These are phyloP conservation scores for Scheffersomyces parashehatae DNA, from an alignment of 1,139 yeast genomes.

Conservation along the genomic window DNA sequence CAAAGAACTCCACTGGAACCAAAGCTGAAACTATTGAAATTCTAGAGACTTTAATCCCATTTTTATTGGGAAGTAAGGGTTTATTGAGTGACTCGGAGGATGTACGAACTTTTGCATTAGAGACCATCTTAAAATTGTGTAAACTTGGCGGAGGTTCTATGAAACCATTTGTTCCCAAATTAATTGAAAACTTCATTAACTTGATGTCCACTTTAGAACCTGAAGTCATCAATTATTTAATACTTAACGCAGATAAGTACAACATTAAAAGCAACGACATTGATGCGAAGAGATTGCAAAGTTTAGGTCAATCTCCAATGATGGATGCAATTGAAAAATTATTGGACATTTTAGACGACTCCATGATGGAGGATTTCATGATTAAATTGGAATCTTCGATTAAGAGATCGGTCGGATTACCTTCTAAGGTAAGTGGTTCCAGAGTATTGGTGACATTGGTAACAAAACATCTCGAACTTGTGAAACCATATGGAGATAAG, in stretches of 20 bases:
- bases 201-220: slow-evolving; percentile 91
- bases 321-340: slow-evolving; percentile 83
- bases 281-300: slow-evolving; percentile 75
- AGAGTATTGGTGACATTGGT: slow-evolving; percentile 68
- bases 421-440: slow-evolving; percentile 90
- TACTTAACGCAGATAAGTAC: slow-evolving; percentile 86
- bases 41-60: slow-evolving; percentile 70
- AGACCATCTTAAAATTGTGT: slow-evolving; percentile 70
- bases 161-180: slow-evolving; percentile 65
- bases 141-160: slow-evolving; percentile 61
- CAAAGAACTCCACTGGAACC: slow-evolving; percentile 26
- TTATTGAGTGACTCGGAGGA: slow-evolving; percentile 85
- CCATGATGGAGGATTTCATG: slow-evolving; percentile 53
- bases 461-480: slow-evolving; percentile 53
- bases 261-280: slow-evolving; percentile 70
- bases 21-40: slow-evolving; percentile 49
- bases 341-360: slow-evolving; percentile 57
- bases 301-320: slow-evolving; percentile 80
- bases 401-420: slow-evolving; percentile 78
- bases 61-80: slow-evolving; percentile 77
- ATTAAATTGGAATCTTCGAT: slow-evolving; percentile 49
- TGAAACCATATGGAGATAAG: slow-evolving; percentile 62
- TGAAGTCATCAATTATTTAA: slow-evolving; percentile 80
- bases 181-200: slow-evolving; percentile 67
- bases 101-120: slow-evolving; percentile 72